These are phyloP conservation scores for Amylostereum areolatum DNA, from an alignment of 1,284 basidiomycete genomes.

Conservation along the genomic window DNA sequence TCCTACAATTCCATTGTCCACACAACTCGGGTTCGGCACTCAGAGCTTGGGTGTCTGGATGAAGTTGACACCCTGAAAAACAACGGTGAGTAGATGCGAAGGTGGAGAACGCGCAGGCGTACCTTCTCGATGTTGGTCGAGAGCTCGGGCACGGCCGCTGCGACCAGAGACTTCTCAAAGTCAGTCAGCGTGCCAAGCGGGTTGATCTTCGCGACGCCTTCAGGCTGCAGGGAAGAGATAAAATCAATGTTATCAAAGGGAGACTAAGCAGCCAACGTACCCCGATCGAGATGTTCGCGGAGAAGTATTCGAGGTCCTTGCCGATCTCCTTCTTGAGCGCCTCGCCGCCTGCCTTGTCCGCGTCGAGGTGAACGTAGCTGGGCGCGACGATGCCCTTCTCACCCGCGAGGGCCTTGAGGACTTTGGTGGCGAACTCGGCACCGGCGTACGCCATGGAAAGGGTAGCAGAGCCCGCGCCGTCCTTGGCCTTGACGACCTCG, in stretches of 20 bases:
- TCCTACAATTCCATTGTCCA: neutral
- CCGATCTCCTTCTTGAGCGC: slow-evolving; percentile 58
- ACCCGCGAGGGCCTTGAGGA: slow-evolving; percentile 84
- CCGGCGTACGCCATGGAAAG: slow-evolving; percentile 76
- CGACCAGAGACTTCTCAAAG: slow-evolving; percentile 70
- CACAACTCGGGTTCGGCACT: neutral
- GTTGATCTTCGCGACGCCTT: slow-evolving; percentile 80
- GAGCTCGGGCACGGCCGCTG: slow-evolving; percentile 79
- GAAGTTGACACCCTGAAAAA: slow-evolving; percentile 30
- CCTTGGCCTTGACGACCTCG: slow-evolving; percentile 80
- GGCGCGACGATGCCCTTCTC: slow-evolving; percentile 85
- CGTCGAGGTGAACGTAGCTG: slow-evolving; percentile 77
- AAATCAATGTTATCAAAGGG: slow-evolving; percentile 4
- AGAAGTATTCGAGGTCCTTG: slow-evolving; percentile 76
- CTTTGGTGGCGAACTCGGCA: slow-evolving; percentile 73
- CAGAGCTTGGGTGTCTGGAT: slow-evolving; percentile 31
- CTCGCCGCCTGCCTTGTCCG: slow-evolving; percentile 70
- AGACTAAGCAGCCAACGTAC: slow-evolving; percentile 37
- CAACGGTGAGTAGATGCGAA: slow-evolving; percentile 1
- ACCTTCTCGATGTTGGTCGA: slow-evolving; percentile 74
- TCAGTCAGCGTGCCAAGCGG: slow-evolving; percentile 69
- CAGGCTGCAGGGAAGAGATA: slow-evolving; percentile 37
- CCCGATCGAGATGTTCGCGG: slow-evolving; percentile 79
- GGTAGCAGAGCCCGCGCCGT: slow-evolving; percentile 71
- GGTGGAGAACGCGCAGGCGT: slow-evolving; percentile 11